phyloP scores from a whole-genome alignment of 768 basidiomycete species.

The Amanita subjunquillea region DNA sequence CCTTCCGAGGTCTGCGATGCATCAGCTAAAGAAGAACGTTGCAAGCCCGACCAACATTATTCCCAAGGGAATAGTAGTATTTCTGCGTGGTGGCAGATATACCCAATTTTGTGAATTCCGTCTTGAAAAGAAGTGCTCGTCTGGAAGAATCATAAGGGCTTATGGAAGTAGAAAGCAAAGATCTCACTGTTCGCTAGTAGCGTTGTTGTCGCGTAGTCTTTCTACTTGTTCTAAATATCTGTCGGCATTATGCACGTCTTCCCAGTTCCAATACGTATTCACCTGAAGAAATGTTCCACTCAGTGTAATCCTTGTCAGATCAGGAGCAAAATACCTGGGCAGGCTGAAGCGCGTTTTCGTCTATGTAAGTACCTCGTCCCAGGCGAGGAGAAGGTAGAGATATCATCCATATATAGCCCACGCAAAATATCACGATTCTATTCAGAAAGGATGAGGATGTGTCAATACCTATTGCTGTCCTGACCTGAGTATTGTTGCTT shows the following conservation, averaged over 20 bases:
- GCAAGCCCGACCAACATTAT: conserved; percentile 31
- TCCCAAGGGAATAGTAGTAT: conserved; percentile 47
- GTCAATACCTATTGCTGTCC: neutral
- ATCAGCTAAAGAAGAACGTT: conserved; percentile 2
- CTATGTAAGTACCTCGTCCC: conserved; percentile 68
- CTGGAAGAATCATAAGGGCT: conserved; percentile 26
- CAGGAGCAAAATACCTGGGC: conserved; percentile 49
- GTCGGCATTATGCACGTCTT: conserved; percentile 82
- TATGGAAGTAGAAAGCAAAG: neutral
- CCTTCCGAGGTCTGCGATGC: conserved; percentile 42
- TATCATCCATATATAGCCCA: conserved; percentile 80
- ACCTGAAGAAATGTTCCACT: conserved; percentile 41
- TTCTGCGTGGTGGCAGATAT: conserved; percentile 57
- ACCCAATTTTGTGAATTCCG: conserved; percentile 68
- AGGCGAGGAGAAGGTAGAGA: conserved; percentile 58
- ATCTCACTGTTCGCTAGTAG: conserved; percentile 63
- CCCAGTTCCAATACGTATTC: conserved; percentile 87
- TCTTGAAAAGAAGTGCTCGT: conserved; percentile 48
- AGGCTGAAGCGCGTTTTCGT: conserved; percentile 94
- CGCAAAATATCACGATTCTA: conserved; percentile 47
- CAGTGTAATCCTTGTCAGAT: neutral
- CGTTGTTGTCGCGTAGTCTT: conserved; percentile 47
- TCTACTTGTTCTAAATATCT: conserved; percentile 66
- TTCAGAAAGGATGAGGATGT: neutral
- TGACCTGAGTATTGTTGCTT: conserved; percentile 26